phyloP scores from a whole-genome alignment of 805 yeast species.

The Starmerella stigmatis region DNA sequence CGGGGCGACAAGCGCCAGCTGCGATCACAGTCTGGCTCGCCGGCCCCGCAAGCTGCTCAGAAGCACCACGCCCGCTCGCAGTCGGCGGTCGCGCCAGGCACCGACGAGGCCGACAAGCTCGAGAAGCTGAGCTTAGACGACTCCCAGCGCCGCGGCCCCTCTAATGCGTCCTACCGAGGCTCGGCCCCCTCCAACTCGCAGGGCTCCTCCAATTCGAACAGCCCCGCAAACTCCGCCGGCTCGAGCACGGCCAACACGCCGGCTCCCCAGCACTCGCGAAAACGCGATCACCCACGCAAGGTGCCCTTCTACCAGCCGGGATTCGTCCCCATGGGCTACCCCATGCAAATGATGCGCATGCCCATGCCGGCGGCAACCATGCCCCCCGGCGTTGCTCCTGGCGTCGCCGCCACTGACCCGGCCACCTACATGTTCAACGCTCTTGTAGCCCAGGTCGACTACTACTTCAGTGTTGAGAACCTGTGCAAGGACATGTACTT shows the following conservation, averaged over 20 bases:
- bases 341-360: constrained; percentile 15
- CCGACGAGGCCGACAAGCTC: constrained; percentile 3
- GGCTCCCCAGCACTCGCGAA: constrained; percentile 5
- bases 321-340: constrained; percentile 7
- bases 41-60: constrained; percentile 4
- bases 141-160: neutral
- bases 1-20: constrained; percentile 13
- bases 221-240: constrained; percentile 3
- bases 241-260: constrained; percentile 6
- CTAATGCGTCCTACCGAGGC: neutral
- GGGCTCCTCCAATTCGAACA: constrained; percentile 4
- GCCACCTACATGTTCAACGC: constrained; percentile 20
- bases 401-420: constrained; percentile 3
- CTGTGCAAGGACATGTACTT: constrained; percentile 73
- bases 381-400: constrained; percentile 5
- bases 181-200: neutral
- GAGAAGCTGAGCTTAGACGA: constrained; percentile 5
- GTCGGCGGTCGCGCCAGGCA: constrained; percentile 4
- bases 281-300: constrained; percentile 6
- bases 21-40: constrained; percentile 8
- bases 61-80: constrained; percentile 16
- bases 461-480: constrained; percentile 83
- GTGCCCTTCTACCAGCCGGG: constrained; percentile 11
- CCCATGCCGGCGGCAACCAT: constrained; percentile 6
- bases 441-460: constrained; percentile 60